Evolutionary conservation across 108 stramenopile genomes (phyloP).

Genomic region (Conticribra weissflogii): DNA sequence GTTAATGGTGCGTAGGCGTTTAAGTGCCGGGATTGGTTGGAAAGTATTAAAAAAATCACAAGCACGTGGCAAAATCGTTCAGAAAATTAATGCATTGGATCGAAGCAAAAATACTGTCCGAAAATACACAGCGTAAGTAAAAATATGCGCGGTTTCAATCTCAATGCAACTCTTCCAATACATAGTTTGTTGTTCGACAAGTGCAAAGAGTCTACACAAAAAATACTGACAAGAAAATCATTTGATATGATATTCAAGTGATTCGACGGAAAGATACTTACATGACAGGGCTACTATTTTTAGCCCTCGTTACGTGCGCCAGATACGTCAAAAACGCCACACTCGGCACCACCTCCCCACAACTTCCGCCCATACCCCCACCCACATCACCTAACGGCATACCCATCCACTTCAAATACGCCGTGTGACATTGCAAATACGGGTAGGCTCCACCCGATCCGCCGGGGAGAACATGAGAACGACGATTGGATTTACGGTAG

Average conservation of each 20-base stretch:
- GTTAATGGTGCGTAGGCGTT: no score
- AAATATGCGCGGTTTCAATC: no score
- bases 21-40: no score
- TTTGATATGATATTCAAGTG: not conserved
- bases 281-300: slow-evolving; percentile 86
- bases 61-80: no score
- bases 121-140: no score
- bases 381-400: slow-evolving; percentile 59
- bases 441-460: slow-evolving; percentile 20
- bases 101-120: no score
- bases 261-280: slow-evolving; percentile 18
- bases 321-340: slow-evolving; percentile 68
- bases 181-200: no score
- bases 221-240: no score
- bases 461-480: slow-evolving; percentile 49
- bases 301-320: slow-evolving; percentile 86
- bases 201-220: no score
- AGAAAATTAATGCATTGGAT: no score
- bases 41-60: slow-evolving; percentile 3
- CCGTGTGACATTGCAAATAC: slow-evolving; percentile 78
- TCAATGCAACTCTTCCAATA: no score
- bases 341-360: slow-evolving; percentile 36
- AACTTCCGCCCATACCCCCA: slow-evolving; percentile 1
- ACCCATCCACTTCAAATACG: slow-evolving; percentile 73
- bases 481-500: slow-evolving; percentile 65